phyloP scores from a whole-genome alignment of 1,284 basidiomycete species.

The Pseudozyma thailandica region DNA sequence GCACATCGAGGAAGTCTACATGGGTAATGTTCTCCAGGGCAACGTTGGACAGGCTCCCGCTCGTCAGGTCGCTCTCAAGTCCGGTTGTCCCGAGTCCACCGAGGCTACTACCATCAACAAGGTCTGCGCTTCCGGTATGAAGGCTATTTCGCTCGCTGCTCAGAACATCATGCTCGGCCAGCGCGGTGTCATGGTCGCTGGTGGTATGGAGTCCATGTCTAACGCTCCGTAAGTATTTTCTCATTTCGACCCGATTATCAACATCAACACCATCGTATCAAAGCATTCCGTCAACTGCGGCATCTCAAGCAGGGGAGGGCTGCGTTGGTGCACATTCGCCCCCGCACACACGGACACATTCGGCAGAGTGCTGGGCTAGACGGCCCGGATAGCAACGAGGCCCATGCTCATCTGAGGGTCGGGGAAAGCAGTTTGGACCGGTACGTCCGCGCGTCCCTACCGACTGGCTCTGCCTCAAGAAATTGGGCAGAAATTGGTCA shows the following conservation, averaged over 20 bases:
- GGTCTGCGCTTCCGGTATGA: conserved; percentile 72
- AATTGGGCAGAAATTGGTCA: neutral
- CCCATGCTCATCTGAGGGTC: conserved; percentile 10
- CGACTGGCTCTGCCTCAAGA: neutral
- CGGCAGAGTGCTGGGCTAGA: neutral
- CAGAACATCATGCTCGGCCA: conserved; percentile 70
- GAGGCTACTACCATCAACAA: conserved; percentile 97
- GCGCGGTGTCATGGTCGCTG: conserved; percentile 69
- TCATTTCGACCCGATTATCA: neutral
- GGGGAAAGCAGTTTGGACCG: conserved; percentile 20
- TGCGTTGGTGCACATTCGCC: neutral
- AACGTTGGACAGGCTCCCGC: conserved; percentile 70
- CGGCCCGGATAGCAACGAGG: conserved; percentile 1
- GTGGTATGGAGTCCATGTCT: conserved; percentile 71
- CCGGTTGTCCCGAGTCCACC: conserved; percentile 83
- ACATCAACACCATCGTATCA: conserved; percentile 5
- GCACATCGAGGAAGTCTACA: conserved; percentile 90
- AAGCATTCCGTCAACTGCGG: neutral
- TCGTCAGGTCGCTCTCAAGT: conserved; percentile 78
- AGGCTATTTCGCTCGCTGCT: conserved; percentile 70
- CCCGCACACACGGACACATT: neutral
- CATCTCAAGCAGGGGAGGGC: neutral
- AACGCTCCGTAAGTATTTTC: conserved; percentile 67
- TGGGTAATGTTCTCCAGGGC: conserved; percentile 78
- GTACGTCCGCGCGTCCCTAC: conserved; percentile 15